Percentiles rank a stretch among this genome's conserved stretches.
Evolutionary conservation across 352 stramenopile genomes (phyloP).

Genomic region (Phytophthora syringae): DNA sequence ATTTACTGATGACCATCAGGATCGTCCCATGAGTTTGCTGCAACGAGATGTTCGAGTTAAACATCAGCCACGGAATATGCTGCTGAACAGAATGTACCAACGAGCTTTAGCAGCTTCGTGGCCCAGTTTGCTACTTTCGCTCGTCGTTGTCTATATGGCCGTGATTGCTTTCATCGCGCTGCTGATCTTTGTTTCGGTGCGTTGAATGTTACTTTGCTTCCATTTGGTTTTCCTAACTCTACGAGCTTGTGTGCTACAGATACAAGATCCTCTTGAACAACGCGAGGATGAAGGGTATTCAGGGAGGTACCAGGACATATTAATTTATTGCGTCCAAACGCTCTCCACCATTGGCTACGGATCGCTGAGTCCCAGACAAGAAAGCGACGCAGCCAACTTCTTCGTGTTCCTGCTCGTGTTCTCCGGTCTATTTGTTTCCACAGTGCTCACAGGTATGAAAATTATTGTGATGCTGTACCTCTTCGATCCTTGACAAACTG

Average conservation of each 20-base stretch:
- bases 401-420: slow-evolving; percentile 62
- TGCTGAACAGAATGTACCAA: slow-evolving; percentile 65
- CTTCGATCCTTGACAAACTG: not conserved
- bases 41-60: slow-evolving; percentile 47
- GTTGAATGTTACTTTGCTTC: slow-evolving; percentile 3
- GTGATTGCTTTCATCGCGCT: slow-evolving; percentile 46
- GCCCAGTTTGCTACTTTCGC: slow-evolving; percentile 42
- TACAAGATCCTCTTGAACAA: slow-evolving; percentile 27
- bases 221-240: not conserved
- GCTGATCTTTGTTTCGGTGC: slow-evolving; percentile 53
- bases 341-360: slow-evolving; percentile 70
- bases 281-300: slow-evolving; percentile 5
- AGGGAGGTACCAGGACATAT: slow-evolving; percentile 42
- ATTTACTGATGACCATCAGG: slow-evolving; percentile 5
- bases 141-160: slow-evolving; percentile 47
- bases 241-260: not conserved
- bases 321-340: slow-evolving; percentile 71
- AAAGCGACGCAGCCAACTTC: slow-evolving; percentile 64
- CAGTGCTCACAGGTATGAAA: slow-evolving; percentile 47
- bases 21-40: slow-evolving; percentile 50
- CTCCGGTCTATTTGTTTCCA: slow-evolving; percentile 48
- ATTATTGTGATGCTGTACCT: not conserved
- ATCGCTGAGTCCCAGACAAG: slow-evolving; percentile 45
- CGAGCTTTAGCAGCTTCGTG: slow-evolving; percentile 55
- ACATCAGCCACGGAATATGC: slow-evolving; percentile 44